Evolutionary conservation across 148 eudicot species (phyloP).

Genomic region (Salicornia ramosissima): DNA sequence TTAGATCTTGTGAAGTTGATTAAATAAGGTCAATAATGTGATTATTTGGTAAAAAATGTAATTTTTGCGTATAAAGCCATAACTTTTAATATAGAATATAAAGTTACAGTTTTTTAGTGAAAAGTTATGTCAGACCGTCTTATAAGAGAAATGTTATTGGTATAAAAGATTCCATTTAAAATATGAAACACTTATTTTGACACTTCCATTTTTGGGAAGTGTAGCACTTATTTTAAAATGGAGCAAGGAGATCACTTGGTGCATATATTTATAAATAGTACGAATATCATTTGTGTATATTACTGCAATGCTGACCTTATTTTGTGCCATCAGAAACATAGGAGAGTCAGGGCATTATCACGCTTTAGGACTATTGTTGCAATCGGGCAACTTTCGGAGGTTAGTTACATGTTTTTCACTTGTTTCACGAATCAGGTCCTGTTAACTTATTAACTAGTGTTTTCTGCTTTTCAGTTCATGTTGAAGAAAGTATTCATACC

Average conservation of each 20-base stretch:
- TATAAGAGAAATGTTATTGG: too few relatives aligned
- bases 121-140: too few relatives aligned
- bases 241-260: background rate
- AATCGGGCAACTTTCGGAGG: constrained; percentile 61
- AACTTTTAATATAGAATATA: too few relatives aligned
- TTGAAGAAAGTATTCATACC: constrained; percentile 71
- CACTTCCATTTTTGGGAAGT: too few relatives aligned
- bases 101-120: too few relatives aligned
- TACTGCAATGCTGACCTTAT: background rate
- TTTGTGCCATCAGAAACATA: constrained; percentile 51
- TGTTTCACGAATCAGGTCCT: background rate
- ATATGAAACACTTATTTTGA: too few relatives aligned
- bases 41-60: too few relatives aligned
- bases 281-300: background rate
- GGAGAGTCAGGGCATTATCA: constrained; percentile 75
- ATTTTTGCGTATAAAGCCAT: too few relatives aligned
- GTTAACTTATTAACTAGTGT: constrained; percentile 9
- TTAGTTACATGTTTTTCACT: constrained; percentile 20
- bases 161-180: too few relatives aligned
- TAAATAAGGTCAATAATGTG: too few relatives aligned
- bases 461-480: constrained; percentile 40
- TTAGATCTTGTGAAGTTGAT: too few relatives aligned
- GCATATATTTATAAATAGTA: background rate
- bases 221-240: too few relatives aligned
- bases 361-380: constrained; percentile 48